These are phyloP conservation scores for Eucalyptus pumila DNA, from an alignment of 345 rosid species.

Conservation along the genomic window DNA sequence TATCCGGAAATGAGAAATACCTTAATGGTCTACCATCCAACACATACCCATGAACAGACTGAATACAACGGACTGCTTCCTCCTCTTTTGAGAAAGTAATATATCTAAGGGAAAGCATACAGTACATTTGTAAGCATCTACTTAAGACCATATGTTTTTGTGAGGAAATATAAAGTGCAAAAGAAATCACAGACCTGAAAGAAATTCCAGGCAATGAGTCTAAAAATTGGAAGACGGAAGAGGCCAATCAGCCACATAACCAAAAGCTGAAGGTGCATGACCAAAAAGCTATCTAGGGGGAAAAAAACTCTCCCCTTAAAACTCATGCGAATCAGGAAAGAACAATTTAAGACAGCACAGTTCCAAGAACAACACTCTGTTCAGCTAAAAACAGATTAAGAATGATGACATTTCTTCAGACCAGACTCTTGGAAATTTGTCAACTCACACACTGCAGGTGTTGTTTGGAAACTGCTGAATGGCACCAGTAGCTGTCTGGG, in stretches of 20 bases:
- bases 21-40: constrained; percentile 68
- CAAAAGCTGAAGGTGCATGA: neutral
- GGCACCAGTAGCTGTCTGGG: constrained; percentile 81
- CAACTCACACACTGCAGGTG: constrained; percentile 87
- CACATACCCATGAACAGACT: constrained; percentile 78
- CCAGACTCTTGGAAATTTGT: neutral
- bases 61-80: constrained; percentile 90
- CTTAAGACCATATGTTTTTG: neutral
- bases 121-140: neutral
- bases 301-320: neutral
- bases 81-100: constrained; percentile 75
- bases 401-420: neutral
- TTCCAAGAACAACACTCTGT: neutral
- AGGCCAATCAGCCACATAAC: neutral
- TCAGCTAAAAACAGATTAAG: neutral
- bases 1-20: neutral
- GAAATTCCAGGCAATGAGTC: neutral
- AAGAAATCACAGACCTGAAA: neutral
- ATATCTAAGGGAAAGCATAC: constrained; percentile 30
- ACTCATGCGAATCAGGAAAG: neutral
- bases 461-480: constrained; percentile 81
- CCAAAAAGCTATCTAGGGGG: neutral
- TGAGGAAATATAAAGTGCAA: neutral
- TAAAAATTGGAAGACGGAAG: neutral
- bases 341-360: neutral